Evolutionary conservation across 2,329 filamentous ascomycete species (phyloP), one percentile per base, ranked within the genome.

Genomic region (Phaeosphaeriaceae sp.): DNA sequence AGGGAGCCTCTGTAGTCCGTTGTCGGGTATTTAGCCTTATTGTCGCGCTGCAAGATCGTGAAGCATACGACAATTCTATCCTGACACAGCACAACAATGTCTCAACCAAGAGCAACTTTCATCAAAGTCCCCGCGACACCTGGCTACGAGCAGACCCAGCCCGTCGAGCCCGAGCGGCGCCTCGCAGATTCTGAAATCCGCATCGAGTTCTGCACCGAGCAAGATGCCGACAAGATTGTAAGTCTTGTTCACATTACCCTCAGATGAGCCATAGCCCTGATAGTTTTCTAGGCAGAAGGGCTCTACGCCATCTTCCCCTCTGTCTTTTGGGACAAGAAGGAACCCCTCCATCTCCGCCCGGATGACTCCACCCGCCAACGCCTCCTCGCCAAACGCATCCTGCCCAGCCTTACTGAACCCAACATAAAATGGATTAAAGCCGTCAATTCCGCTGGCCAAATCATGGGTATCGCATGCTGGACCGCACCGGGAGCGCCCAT

Each of bases 391-490:
- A 62, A 62, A 40, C 68, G 70, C 15, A 24, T 75, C 1, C 53
- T 44, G 1, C 67, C 71, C 4, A 58, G 61, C 3, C 54, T 76
- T 24, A 47, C 48, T 1, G 49, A 61, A 19, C 57, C 64, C 0
- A 24, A 66, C 17, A 63, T 70, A 19, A 48, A 61, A 33, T 74
- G 68, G 61, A 47, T 76, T 13, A 76, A 75, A 63, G 74, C 73
- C 1, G 58, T 68, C 9, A 24, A 48, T 7, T 56, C 70, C 5
- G 68, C 67, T 0, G 58, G 59, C 45, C 46, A 63, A 21, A 66
- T 65, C 7, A 57, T 73, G 9, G 74, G 73, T 6, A 31, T 68
- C 24, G 74, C 73, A 19, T 67, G 71, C 44, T 76, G 74, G 74
- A 56, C 58, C 1, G 56, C 36, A 0, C 73, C 74, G 0, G 54